Conservation (phyloP, 1,284 basidiomycete genomes). For the Sporisorium sorghi region DNA sequence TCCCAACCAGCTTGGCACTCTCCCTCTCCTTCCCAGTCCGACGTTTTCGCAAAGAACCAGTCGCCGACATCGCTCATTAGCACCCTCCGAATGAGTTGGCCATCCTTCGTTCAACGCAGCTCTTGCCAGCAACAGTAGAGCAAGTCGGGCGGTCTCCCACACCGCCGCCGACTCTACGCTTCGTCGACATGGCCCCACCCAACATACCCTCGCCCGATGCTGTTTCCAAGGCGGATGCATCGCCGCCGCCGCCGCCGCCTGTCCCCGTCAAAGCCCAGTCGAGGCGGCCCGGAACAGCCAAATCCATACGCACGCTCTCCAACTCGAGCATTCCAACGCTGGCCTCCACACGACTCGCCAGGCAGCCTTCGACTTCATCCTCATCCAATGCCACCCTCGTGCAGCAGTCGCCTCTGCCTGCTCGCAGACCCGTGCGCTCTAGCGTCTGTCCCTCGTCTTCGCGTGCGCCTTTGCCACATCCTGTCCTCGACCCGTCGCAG, state of each 20-base stretch:
- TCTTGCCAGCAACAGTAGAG: conserved; percentile 12
- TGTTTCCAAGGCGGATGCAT: neutral
- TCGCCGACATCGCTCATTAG: neutral
- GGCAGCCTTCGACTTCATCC: conserved; percentile 22
- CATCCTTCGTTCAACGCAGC: neutral
- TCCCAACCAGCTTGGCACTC: neutral
- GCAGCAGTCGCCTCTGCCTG: conserved; percentile 10
- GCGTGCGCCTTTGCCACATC: conserved; percentile 10
- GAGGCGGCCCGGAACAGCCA: conserved; percentile 2
- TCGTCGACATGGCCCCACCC: conserved; percentile 24
- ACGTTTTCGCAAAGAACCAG: neutral
- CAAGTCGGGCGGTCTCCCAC: conserved; percentile 5
- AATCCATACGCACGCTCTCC: conserved; percentile 20
- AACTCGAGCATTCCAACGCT: conserved; percentile 19
- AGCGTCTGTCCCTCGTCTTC: conserved; percentile 21
- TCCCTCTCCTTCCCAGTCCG: neutral
- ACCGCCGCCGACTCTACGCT: neutral
- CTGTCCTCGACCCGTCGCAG: conserved; percentile 23
- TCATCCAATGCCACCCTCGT: conserved; percentile 14
- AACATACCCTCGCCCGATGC: neutral
- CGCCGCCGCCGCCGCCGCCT: conserved; percentile 22
- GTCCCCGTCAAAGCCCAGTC: conserved; percentile 15
- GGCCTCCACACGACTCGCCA: conserved; percentile 14
- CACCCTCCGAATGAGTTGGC: neutral
- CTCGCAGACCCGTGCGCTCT: conserved; percentile 25